phyloP scores from a whole-genome alignment of 768 basidiomycete genomes.

The Kwoniella sp. region DNA sequence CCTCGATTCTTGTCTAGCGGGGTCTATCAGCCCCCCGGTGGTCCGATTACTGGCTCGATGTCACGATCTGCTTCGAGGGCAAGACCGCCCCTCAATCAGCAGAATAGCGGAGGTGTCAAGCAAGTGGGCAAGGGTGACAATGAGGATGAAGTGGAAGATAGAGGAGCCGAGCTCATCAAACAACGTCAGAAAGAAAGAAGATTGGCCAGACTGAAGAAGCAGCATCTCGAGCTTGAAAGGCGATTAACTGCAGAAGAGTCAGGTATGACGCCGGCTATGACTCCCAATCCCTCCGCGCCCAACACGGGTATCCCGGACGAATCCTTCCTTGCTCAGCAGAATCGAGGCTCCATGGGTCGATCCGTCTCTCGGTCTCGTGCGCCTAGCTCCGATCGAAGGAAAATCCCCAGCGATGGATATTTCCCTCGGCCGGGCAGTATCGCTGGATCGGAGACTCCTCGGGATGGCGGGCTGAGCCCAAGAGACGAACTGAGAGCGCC shows the following conservation, averaged over 20 bases:
- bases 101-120: conserved; percentile 11
- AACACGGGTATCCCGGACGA: conserved; percentile 28
- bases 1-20: conserved; percentile 23
- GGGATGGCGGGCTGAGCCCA: conserved; percentile 38
- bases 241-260: conserved; percentile 26
- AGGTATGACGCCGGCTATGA: conserved; percentile 11
- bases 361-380: conserved; percentile 38
- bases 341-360: conserved; percentile 27
- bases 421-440: conserved; percentile 28
- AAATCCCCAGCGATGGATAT: conserved; percentile 31
- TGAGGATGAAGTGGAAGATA: conserved; percentile 56
- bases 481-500: conserved; percentile 34
- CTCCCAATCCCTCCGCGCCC: conserved; percentile 27
- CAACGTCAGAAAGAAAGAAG: conserved; percentile 55
- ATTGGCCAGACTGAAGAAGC: conserved; percentile 41
- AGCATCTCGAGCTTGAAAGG: conserved; percentile 32
- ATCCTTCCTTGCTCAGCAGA: conserved; percentile 16
- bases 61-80: conserved; percentile 42
- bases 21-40: conserved; percentile 11
- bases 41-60: conserved; percentile 24
- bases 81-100: conserved; percentile 28
- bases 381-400: conserved; percentile 29
- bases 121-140: conserved; percentile 10
- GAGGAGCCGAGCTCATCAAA: conserved; percentile 58
- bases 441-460: conserved; percentile 31